These are phyloP conservation scores for Erodium texanum DNA, from an alignment of 441 rosid genomes.

Conservation along the genomic window DNA sequence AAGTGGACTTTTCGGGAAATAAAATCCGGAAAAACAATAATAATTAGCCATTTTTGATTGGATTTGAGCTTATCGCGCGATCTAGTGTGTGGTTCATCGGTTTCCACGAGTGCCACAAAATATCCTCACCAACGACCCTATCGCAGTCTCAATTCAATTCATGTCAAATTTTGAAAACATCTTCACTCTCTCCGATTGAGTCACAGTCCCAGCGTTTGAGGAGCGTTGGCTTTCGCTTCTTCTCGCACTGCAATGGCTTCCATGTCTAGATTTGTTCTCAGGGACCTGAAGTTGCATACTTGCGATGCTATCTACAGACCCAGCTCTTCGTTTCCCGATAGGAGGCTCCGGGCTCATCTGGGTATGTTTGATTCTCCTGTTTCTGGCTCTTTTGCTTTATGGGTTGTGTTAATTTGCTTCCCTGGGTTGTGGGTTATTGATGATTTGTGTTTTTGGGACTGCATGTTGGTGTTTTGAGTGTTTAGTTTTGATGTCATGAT, in stretches of 20 bases:
- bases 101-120: conserved; percentile 22
- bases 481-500: conserved; percentile 1
- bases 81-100: conserved; percentile 24
- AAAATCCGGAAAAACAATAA: neutral
- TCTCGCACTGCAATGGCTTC: conserved; percentile 42
- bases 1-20: neutral
- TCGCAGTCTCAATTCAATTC: neutral
- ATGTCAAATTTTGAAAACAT: neutral
- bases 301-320: conserved; percentile 21
- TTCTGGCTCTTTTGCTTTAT: neutral
- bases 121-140: conserved; percentile 2
- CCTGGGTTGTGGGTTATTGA: neutral
- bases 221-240: neutral
- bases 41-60: neutral
- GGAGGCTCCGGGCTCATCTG: conserved; percentile 30
- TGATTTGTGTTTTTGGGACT: conserved; percentile 4
- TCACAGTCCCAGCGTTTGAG: neutral
- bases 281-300: conserved; percentile 35
- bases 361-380: conserved; percentile 35
- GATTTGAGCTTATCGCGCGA: neutral
- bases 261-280: conserved; percentile 43
- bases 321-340: conserved; percentile 21
- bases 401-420: neutral
- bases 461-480: no score
- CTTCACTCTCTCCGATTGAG: neutral